Evolutionary conservation across 2,329 filamentous ascomycete species (phyloP).

Genomic region (Pezicula rhizophila): DNA sequence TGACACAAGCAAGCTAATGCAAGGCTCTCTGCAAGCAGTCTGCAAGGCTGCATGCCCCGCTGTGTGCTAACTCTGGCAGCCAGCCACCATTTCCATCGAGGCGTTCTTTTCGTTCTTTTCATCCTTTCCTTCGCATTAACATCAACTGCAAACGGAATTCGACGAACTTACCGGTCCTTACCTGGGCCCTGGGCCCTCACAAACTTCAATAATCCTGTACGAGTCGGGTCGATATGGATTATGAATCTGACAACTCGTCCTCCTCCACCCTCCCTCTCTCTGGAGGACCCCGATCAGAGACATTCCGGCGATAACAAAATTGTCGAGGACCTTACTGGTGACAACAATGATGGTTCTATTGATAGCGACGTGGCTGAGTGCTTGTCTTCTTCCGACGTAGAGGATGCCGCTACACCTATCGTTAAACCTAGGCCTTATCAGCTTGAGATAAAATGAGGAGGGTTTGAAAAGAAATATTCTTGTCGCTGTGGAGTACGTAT

Average conservation of each 20-base stretch:
- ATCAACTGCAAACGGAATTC: no score
- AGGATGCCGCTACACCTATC: neutral
- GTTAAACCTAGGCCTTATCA: slow-evolving; percentile 48
- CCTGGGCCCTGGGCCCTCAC: no score
- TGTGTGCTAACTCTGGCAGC: no score
- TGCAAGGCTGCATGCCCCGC: no score
- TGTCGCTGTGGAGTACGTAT: slow-evolving; percentile 47
- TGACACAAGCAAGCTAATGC: no score
- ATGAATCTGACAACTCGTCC: neutral
- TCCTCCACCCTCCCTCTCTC: neutral
- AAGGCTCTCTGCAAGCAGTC: no score
- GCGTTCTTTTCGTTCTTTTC: no score
- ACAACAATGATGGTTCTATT: slow-evolving; percentile 4
- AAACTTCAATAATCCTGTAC: no score
- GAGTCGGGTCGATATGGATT: neutral
- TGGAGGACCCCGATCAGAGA: neutral
- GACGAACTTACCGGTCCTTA: no score
- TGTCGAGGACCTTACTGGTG: slow-evolving; percentile 6
- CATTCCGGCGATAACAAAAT: slow-evolving; percentile 1
- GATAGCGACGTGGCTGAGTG: neutral
- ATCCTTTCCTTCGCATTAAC: no score
- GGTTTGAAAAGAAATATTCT: slow-evolving; percentile 67
- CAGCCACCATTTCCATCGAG: no score
- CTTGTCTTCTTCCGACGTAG: neutral
- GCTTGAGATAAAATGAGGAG: slow-evolving; percentile 66